These are phyloP conservation scores for Aphanomyces stellatus DNA, from an alignment of 352 stramenopile species.

Conservation along the genomic window DNA sequence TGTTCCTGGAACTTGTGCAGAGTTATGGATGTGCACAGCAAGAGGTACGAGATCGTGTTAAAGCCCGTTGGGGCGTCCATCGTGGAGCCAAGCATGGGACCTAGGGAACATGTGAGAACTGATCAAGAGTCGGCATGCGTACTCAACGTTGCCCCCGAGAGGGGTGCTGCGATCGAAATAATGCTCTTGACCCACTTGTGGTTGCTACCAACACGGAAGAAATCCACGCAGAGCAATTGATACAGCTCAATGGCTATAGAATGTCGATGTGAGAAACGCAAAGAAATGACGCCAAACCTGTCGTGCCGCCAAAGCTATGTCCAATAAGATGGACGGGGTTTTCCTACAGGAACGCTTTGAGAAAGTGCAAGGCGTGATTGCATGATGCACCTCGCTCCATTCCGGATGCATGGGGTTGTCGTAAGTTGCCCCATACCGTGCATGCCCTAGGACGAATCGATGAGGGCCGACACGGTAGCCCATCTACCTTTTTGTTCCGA, in stretches of 20 bases:
- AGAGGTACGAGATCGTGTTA: background rate
- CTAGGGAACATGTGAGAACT: background rate
- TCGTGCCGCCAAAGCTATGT: slow-evolving; percentile 59
- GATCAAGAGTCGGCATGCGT: background rate
- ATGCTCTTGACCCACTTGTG: slow-evolving; percentile 55
- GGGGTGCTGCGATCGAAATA: slow-evolving; percentile 44
- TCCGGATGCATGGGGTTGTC: slow-evolving; percentile 24
- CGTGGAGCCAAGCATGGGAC: background rate
- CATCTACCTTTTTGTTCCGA: background rate
- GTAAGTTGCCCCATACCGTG: background rate
- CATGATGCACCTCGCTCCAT: slow-evolving; percentile 34
- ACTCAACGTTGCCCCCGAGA: slow-evolving; percentile 27
- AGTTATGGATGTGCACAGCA: background rate
- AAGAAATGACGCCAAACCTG: slow-evolving; percentile 10
- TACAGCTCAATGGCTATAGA: slow-evolving; percentile 51
- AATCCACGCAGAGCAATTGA: slow-evolving; percentile 50
- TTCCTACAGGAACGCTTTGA: slow-evolving; percentile 3
- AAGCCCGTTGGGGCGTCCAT: background rate
- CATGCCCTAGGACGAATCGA: background rate
- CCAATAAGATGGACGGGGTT: slow-evolving; percentile 53
- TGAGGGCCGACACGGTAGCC: background rate
- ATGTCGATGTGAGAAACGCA: background rate
- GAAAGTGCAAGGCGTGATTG: too few species aligned
- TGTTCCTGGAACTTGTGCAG: background rate
- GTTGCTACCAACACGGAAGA: slow-evolving; percentile 46